Base-by-base conservation (phyloP, 1,139 yeast species). In the Geotrichum fermentans region DNA sequence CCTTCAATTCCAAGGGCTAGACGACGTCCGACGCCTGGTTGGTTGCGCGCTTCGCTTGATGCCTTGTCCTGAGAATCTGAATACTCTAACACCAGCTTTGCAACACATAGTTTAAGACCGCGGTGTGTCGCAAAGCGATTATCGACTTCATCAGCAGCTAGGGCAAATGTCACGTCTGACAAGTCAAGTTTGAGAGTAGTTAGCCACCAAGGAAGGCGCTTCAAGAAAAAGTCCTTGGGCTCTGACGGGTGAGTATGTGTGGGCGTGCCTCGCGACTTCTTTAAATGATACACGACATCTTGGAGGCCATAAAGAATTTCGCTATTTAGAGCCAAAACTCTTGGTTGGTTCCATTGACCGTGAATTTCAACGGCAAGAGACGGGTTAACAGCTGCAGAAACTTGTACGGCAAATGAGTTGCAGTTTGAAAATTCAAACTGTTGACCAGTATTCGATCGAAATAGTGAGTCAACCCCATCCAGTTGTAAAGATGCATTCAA, bases 121-220 rank as follows among this genome's bases (percentile, higher is more conserved):
- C 51, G 37, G 3, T 45, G 32, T 6, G 51, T 43, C 6, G 40
- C 13, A n/a, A 36, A 43, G 5, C 22, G 35, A 22, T 40, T 38
- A 20, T 47, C 47, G 32, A 47, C 16, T 18, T 47, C 39, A 43
- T 36, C 53, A 35, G 50, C 55, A 7, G 64, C 67, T 4, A 61
- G 46, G 2, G 66, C 58, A 2, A 65, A 50, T 13, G 62, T 59
- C 8, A 64, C 58, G 43, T 65, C 60, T 4, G 56, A 55, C 36
- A 64, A 53, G 22, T 58, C 60, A 35, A 67, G 50, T 33, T 57
- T 56, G 32, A 64, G 45, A 8, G 55, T 52, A 3, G 59, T 45
- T 14, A 68, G 57, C 69, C 70, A 67, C 0, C 58, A 47, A 0
- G 72, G 72, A 2, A 68, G 35, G 28, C 56, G 55, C 13, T 67